These are phyloP conservation scores for Aspergillus thermomutatus DNA, from an alignment of 2,329 filamentous ascomycete species.

Conservation along the genomic window DNA sequence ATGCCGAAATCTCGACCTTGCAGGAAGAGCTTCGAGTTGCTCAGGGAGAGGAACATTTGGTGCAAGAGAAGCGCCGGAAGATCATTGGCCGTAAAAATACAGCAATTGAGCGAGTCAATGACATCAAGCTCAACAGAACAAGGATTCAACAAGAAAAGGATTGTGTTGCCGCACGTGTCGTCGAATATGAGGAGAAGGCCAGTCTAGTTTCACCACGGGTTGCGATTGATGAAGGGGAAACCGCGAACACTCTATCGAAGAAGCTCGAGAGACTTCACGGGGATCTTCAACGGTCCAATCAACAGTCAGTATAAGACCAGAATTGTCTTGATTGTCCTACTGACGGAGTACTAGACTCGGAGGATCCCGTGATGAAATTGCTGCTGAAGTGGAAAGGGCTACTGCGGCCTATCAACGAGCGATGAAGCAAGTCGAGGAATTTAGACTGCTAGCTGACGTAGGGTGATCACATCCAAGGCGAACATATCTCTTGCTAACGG, in stretches of 20 bases:
- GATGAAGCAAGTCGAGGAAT: slow-evolving; percentile 35
- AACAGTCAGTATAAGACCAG: slow-evolving; percentile 35
- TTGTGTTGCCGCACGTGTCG: slow-evolving; percentile 47
- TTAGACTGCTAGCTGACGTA: slow-evolving; percentile 40
- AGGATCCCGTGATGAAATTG: slow-evolving; percentile 63
- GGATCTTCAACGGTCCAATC: slow-evolving; percentile 58
- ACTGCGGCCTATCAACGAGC: slow-evolving; percentile 36
- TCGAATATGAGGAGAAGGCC: slow-evolving; percentile 56
- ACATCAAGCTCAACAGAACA: slow-evolving; percentile 46
- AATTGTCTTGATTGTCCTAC: slow-evolving; percentile 4
- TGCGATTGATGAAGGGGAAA: slow-evolving; percentile 63
- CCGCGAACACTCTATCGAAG: slow-evolving; percentile 48
- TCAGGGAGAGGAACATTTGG: slow-evolving; percentile 50
- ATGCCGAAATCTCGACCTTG: slow-evolving; percentile 32
- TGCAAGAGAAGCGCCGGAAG: slow-evolving; percentile 50
- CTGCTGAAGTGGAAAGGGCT: slow-evolving; percentile 43
- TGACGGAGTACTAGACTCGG: slow-evolving; percentile 49
- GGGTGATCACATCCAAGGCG: slow-evolving; percentile 1
- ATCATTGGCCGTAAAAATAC: slow-evolving; percentile 62
- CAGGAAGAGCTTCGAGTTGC: slow-evolving; percentile 53
- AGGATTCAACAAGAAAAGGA: slow-evolving; percentile 49
- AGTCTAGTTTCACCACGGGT: slow-evolving; percentile 55
- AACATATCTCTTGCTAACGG: slow-evolving; percentile 1
- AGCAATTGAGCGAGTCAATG: slow-evolving; percentile 52
- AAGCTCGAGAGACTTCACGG: slow-evolving; percentile 52